Base-by-base conservation (phyloP, 1,284 basidiomycete genomes). In the Cutaneotrichosporon mucoides region DNA sequence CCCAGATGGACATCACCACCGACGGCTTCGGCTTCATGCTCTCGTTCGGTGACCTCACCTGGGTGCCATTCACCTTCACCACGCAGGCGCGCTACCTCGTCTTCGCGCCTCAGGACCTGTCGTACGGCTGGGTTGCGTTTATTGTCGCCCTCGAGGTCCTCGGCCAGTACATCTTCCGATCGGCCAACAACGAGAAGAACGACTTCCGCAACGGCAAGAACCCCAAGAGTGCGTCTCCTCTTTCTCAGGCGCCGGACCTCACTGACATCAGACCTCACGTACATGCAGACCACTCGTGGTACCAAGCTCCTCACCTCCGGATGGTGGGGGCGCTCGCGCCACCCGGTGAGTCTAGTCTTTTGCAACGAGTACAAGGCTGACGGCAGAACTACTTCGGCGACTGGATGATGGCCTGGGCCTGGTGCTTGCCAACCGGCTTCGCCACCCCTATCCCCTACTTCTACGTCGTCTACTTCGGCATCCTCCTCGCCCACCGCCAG, bases 21-120 rank as follows among this genome's bases (percentile, higher is more conserved):
- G 96, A 99, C 69, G 95, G 95, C 5, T 98, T 99, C 69, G 96
- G 96, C 6, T 98, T 95, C 83, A 99, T 99, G 96, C 87, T 99
- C 37, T 81, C 91, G 3, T 86, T 96, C 52, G 96, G 95, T 48
- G 93, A 99, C 76, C 84, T 98, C 33, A 81, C 87, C 15, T 98
- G 92, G 90, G 90, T 99, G 8, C 96, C 96, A 5, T 97, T 98
- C 79, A 87, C 87, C 12, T 99, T 98, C 79, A 87, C 86, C 24
- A 84, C 98, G 5, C 94, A 99, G 80, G 91, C 94, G 1, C 88
- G 93, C 56, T 99, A 90, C 79, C 86, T 99, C 59, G 94, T 88
- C 37, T 95, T 93, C 82, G 83, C 84, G 62, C 93, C 86, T 8
- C 81, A 90, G 42, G 86, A 91, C 66, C 85, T 99, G 48, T 89